Base-by-base conservation (phyloP, 2,329 filamentous ascomycete genomes). In the Clathrospora elynae region DNA sequence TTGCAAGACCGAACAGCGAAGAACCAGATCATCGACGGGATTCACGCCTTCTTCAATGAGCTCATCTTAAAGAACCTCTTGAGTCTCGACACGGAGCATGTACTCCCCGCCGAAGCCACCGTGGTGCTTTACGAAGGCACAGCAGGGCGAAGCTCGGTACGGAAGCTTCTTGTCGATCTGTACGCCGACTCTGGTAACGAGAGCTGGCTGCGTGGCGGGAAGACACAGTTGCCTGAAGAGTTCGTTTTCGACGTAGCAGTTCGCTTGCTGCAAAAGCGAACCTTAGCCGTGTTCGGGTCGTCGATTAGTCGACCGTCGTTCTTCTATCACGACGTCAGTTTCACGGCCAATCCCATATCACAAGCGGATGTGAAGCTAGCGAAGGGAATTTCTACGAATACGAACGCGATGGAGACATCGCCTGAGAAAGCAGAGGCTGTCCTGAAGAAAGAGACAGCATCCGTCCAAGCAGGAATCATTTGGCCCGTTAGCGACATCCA, bases 1-100 rank as follows among this genome's bases (percentile, higher is more conserved):
- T 24, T 53, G 3, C 35, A 46, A 18, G 51, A 55, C 25, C 14
- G 20, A 0, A 7, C 18, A 11, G 38, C 45, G 2, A 47, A 48
- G 19, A 45, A 49, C 14, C 10, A 10, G 10, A 34, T 42, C 17
- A 35, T 43, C 3, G 30, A 45, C 11, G 38, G 23, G 3, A 23
- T 50, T 12, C 24, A 38, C 11, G 16, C 17, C 11, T 38, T 29
- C 16, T 19, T 30, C 6, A 7, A 13, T 7, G 35, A 38, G 7
- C 8, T 13, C 8, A 18, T 30, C 4, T 12, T 11, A 3, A 6
- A 22, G 17, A 20, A 10, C 10, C 11, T 7, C 9, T 9, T 8
- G 10, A 13, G 11, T 17, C 7, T 13, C 24, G 11, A 19, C 12
- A n/a, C 7, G 5, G 18, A 12, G 9, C 16, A 31, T 13, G n/a